phyloP scores from a whole-genome alignment of 345 rosid species.

The Stellera chamaejasme region DNA sequence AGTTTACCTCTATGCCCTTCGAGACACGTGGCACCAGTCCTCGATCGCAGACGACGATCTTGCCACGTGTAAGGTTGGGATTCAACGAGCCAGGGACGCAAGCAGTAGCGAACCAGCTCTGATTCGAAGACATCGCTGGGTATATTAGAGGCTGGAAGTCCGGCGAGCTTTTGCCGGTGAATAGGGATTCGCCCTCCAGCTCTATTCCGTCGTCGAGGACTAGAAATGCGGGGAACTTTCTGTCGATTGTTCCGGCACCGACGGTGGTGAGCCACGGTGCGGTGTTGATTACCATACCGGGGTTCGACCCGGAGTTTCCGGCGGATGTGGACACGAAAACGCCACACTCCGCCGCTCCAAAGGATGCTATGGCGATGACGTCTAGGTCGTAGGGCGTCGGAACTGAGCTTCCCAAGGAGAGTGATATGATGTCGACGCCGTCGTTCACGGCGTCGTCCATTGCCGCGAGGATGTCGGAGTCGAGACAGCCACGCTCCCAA shows the following conservation, averaged over 20 bases:
- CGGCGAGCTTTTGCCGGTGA: too few relatives aligned
- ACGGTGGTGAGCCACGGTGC: constrained; percentile 28
- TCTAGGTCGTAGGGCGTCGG: not conserved
- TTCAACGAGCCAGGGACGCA: constrained; percentile 8
- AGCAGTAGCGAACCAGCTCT: not conserved
- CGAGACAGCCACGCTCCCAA: constrained; percentile 6
- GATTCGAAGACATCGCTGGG: too few relatives aligned
- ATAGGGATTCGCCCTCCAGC: constrained; percentile 13
- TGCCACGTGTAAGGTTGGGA: constrained; percentile 5
- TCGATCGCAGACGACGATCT: constrained; percentile 18
- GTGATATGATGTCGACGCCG: constrained; percentile 20
- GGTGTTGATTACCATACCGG: not conserved
- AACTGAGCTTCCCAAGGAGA: constrained; percentile 11
- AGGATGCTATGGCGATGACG: constrained; percentile 15
- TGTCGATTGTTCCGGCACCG: constrained; percentile 23
- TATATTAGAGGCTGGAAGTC: too few relatives aligned
- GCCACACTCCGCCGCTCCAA: constrained; percentile 23
- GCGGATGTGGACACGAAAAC: constrained; percentile 15
- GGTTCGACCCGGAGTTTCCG: constrained; percentile 6
- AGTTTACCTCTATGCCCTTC: constrained; percentile 4
- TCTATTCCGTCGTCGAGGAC: constrained; percentile 5
- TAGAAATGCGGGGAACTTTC: constrained; percentile 17
- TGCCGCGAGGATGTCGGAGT: constrained; percentile 18
- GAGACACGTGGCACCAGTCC: not conserved
- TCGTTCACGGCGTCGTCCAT: constrained; percentile 22